These are phyloP conservation scores for Magnolia officinalis DNA, from an alignment of 164 flowering plant genomes.

Conservation along the genomic window DNA sequence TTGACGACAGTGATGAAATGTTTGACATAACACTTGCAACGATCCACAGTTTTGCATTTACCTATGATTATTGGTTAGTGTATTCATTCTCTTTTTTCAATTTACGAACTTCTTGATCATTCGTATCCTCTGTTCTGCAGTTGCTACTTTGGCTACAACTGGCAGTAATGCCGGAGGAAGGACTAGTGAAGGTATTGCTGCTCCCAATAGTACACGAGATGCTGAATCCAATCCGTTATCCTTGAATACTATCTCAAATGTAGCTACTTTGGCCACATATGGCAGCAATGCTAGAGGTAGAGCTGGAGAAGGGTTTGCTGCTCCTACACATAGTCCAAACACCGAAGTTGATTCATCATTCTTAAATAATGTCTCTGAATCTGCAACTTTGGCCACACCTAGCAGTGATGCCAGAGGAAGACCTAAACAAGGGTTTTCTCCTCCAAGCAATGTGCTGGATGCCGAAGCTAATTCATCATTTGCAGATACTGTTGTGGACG, in stretches of 20 bases:
- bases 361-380: background rate
- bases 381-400: background rate
- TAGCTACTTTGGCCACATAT: background rate
- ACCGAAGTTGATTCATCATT: background rate
- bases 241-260: background rate
- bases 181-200: slow-evolving; percentile 2
- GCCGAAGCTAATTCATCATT: background rate
- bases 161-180: background rate
- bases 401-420: background rate
- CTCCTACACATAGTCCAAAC: background rate
- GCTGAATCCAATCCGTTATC: slow-evolving; percentile 1
- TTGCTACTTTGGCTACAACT: slow-evolving; percentile 23
- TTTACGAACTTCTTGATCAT: background rate
- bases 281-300: background rate
- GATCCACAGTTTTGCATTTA: too few relatives aligned
- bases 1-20: background rate
- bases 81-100: background rate
- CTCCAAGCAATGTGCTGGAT: background rate
- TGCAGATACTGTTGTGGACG: background rate
- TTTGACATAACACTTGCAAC: background rate
- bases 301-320: background rate
- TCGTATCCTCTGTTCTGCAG: slow-evolving; percentile 18
- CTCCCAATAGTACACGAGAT: background rate
- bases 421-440: background rate
- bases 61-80: background rate